These are phyloP conservation scores for Aspergillus hancockii DNA, from an alignment of 495 filamentous ascomycete genomes.

Conservation along the genomic window DNA sequence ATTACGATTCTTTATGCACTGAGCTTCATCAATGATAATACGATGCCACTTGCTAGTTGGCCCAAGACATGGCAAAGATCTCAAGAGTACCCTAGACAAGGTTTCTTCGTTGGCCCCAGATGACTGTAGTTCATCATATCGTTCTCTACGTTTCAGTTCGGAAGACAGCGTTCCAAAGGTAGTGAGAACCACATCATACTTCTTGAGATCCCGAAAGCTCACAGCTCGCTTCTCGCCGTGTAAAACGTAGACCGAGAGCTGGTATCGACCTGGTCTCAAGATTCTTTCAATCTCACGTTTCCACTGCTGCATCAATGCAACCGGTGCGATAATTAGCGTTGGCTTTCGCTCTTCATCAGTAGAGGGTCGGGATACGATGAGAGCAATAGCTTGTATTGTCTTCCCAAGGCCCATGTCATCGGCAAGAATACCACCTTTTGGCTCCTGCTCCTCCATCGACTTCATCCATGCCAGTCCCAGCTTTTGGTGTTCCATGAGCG, in stretches of 20 bases:
- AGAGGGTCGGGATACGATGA: constrained; percentile 75
- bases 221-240: constrained; percentile 59
- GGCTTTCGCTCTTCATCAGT: constrained; percentile 67
- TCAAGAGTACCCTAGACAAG: constrained; percentile 23
- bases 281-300: constrained; percentile 78
- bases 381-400: constrained; percentile 83
- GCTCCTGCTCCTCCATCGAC: constrained; percentile 72
- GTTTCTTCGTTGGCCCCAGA: constrained; percentile 17
- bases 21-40: constrained; percentile 90
- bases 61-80: constrained; percentile 61
- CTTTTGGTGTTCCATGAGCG: constrained; percentile 81
- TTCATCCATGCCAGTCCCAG: constrained; percentile 82
- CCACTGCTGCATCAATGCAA: constrained; percentile 89
- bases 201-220: constrained; percentile 61
- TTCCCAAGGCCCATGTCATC: constrained; percentile 98
- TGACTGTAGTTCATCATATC: constrained; percentile 38
- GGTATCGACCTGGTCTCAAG: constrained; percentile 57
- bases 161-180: constrained; percentile 80
- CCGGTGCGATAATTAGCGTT: constrained; percentile 83
- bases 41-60: constrained; percentile 72
- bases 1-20: constrained; percentile 85
- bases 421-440: constrained; percentile 82
- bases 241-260: constrained; percentile 65
- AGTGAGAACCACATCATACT: constrained; percentile 83
- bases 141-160: constrained; percentile 62